Evolutionary conservation across 768 basidiomycete species (phyloP).

Genomic region (Nidularia pulvinata): DNA sequence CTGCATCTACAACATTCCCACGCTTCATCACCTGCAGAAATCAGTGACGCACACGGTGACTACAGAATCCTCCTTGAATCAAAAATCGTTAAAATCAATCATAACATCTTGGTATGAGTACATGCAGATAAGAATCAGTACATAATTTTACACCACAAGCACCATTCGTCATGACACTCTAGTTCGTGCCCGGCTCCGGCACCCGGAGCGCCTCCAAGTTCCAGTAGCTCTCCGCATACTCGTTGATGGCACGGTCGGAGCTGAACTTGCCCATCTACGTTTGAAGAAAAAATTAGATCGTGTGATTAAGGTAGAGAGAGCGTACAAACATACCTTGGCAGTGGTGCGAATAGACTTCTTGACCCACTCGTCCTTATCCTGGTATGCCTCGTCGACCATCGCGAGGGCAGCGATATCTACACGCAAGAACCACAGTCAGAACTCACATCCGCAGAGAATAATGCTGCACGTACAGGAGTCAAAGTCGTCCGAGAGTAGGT

Average conservation of each 20-base stretch:
- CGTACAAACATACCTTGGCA: slow-evolving; percentile 58
- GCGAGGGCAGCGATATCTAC: slow-evolving; percentile 78
- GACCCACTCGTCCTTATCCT: slow-evolving; percentile 84
- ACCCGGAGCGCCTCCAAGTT: slow-evolving; percentile 57
- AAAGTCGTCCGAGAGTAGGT: slow-evolving; percentile 91
- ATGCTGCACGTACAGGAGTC: slow-evolving; percentile 87
- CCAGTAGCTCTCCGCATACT: slow-evolving; percentile 91
- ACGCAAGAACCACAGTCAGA: no score
- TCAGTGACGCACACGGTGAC: no score
- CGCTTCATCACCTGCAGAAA: no score
- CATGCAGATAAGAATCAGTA: no score
- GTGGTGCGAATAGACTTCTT: slow-evolving; percentile 88
- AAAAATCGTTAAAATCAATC: no score
- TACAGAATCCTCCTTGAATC: no score
- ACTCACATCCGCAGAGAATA: no score
- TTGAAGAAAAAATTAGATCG: background rate
- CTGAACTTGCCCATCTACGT: slow-evolving; percentile 94
- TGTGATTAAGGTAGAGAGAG: background rate
- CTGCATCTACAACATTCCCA: no score
- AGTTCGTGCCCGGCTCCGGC: no score
- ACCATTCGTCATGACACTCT: no score
- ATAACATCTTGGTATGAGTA: no score
- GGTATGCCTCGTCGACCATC: slow-evolving; percentile 90
- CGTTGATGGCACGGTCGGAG: slow-evolving; percentile 89
- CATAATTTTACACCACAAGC: no score